Evolutionary conservation across 2,329 filamentous ascomycete species (phyloP), one percentile per base, ranked within the genome.

Genomic region (Penicillium thymicola): DNA sequence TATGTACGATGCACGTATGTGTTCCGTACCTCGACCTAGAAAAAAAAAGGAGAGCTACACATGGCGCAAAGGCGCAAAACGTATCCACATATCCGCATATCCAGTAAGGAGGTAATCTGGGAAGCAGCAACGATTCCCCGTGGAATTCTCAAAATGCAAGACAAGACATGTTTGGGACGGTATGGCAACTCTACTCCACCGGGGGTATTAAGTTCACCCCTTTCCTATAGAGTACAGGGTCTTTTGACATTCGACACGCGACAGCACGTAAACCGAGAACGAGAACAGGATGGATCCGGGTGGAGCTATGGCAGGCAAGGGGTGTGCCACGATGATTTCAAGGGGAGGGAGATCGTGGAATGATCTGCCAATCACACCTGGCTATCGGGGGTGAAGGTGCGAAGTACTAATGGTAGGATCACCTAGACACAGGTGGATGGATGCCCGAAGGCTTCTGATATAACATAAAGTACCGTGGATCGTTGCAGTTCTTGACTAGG

Each of bases 361-460:
- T 65, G 63, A 64, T 59, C 55, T 47, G 30, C 59, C 55, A 56
- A 57, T 62, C 53, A 55, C n/a, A 28, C 13, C n/a, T 48, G 28
- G 32, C 16, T 23, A 30, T 50, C 11, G 25, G 45, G 18, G 44
- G 8, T 6, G 27, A 32, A 18, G 16, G 18, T 27, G 14, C 6
- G 13, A 23, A 36, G 30, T 36, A 34, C 44, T n/a, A 5, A 34
- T 11, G 30, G 36, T 50, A 5, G n/a, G 47, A 40, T 30, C 16
- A 40, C 23, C 13, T 3, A 25, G 44, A 10, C 0, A 34, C 25
- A 1, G 28, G 28, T 16, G 4, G 43, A 16, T 23, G n/a, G 13
- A 30, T 45, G 9, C 6, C 2, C 5, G n/a, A 9, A 7, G 25
- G n/a, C n/a, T 28, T 49, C 34, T 40, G 30, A 46, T 34, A 14